Evolutionary conservation across 2,329 filamentous ascomycete genomes (phyloP).

Genomic region (Ophiosphaerella narmari): DNA sequence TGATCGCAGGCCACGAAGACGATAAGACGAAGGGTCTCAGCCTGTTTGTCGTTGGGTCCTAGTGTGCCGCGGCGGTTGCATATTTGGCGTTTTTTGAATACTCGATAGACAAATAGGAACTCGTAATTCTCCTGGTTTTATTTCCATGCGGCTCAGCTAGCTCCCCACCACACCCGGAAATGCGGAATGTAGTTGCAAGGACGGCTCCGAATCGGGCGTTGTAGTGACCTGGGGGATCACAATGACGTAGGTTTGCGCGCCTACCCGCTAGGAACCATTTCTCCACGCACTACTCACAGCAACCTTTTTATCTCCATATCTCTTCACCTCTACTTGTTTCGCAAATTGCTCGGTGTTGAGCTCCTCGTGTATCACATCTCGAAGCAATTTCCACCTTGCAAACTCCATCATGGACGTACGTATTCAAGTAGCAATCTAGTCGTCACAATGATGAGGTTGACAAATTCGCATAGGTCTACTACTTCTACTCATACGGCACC

Average conservation of each 20-base stretch:
- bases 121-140: too few relatives aligned
- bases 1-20: background rate
- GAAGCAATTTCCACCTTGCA: background rate
- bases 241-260: constrained; percentile 10
- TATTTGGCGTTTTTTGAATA: too few relatives aligned
- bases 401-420: constrained; percentile 10
- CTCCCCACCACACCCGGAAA: too few relatives aligned
- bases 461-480: constrained; percentile 44
- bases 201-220: constrained; percentile 2
- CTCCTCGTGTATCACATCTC: background rate
- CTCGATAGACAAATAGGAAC: too few relatives aligned
- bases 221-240: constrained; percentile 5
- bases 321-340: background rate
- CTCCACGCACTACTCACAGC: background rate
- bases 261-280: constrained; percentile 9
- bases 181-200: background rate
- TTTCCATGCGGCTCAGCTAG: too few relatives aligned
- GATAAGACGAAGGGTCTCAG: background rate
- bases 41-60: too few relatives aligned
- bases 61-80: too few relatives aligned
- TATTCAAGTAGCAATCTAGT: background rate
- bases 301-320: background rate
- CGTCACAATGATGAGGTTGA: constrained; percentile 15
- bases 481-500: constrained; percentile 51
- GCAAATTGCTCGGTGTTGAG: background rate